Evolutionary conservation across 2,329 filamentous ascomycete species (phyloP).

Genomic region (Neodidymelliopsis sp.): DNA sequence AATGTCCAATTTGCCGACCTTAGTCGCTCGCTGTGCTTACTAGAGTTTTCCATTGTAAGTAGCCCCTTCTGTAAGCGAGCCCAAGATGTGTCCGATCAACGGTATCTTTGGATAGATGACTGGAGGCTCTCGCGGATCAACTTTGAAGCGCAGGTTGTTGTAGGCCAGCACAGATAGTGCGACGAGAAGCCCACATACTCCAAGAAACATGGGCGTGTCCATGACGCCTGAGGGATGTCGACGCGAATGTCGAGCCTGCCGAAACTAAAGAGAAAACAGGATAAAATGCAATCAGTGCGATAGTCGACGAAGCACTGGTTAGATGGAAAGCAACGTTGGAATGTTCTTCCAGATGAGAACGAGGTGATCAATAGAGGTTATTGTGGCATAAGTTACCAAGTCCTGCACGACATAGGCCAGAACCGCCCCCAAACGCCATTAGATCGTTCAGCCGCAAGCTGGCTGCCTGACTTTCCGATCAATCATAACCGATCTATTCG

Average conservation of each 20-base stretch:
- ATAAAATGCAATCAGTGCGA: too few species aligned
- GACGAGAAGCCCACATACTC: constrained; percentile 12
- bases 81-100: constrained; percentile 57
- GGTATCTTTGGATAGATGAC: constrained; percentile 53
- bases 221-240: not conserved
- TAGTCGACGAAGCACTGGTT: too few species aligned
- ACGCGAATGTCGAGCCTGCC: too few species aligned
- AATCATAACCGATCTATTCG: not conserved
- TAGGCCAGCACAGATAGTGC: constrained; percentile 12
- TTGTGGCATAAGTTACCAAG: not conserved
- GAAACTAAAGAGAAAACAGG: not conserved
- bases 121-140: constrained; percentile 53
- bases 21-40: constrained; percentile 35
- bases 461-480: not conserved
- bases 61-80: constrained; percentile 47
- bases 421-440: constrained; percentile 8
- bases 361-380: not conserved
- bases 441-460: not conserved
- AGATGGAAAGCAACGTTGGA: too few species aligned
- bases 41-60: constrained; percentile 50
- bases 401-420: not conserved
- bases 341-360: not conserved
- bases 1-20: not conserved
- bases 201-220: constrained; percentile 6
- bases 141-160: constrained; percentile 21